A percentile compares a stretch with the other conserved stretches of the same genome.
Conservation (phyloP, 139 green algal species). For the Picochlorum sp. region DNA sequence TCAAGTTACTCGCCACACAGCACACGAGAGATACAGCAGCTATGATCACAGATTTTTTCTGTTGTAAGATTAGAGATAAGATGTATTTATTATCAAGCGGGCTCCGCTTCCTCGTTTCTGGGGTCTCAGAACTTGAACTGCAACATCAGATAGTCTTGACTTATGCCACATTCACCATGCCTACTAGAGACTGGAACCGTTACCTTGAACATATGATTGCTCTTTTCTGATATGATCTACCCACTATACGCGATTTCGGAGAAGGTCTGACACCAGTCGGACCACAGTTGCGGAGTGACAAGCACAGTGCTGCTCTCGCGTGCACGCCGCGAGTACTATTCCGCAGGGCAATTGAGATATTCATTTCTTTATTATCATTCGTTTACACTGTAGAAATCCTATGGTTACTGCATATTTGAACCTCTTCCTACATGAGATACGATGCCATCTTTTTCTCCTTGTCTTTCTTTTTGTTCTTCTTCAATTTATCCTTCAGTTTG, state of each 20-base stretch:
- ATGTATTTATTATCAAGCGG: slow-evolving; percentile 21
- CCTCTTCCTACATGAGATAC: not conserved
- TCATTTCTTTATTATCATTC: too few relatives aligned
- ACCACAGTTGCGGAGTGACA: too few relatives aligned
- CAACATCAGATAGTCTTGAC: not conserved
- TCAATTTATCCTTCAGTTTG: slow-evolving; percentile 48
- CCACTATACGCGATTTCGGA: too few relatives aligned
- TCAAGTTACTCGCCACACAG: slow-evolving; percentile 72
- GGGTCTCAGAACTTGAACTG: not conserved
- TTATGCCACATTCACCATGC: too few relatives aligned
- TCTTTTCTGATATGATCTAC: too few relatives aligned
- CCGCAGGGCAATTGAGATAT: too few relatives aligned
- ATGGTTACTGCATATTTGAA: not conserved
- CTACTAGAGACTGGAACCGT: too few relatives aligned
- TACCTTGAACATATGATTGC: too few relatives aligned
- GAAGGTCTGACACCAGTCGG: too few relatives aligned
- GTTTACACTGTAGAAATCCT: too few relatives aligned
- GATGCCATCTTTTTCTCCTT: not conserved
- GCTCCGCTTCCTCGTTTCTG: not conserved
- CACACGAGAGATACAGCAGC: slow-evolving; percentile 44
- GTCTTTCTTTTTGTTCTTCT: not conserved
- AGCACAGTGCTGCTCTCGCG: too few relatives aligned
- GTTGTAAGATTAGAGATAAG: slow-evolving; percentile 37
- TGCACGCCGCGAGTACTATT: too few relatives aligned
- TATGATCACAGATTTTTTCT: slow-evolving; percentile 42